Evolutionary conservation across 164 flowering plant species (phyloP).

Genomic region (Amborella trichopoda): DNA sequence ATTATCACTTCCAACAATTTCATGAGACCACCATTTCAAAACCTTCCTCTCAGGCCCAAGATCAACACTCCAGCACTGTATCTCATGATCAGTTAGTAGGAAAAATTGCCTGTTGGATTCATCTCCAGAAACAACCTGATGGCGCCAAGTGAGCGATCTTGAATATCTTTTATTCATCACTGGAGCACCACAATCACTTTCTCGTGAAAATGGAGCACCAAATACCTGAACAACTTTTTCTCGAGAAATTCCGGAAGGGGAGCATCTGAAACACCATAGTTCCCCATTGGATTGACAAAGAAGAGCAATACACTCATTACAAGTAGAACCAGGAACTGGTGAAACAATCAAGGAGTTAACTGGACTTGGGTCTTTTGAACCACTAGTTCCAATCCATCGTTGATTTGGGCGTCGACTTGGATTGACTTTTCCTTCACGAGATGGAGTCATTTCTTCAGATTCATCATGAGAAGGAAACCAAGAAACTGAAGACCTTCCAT

Average conservation of each 20-base stretch:
- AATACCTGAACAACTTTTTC: slow-evolving; percentile 19
- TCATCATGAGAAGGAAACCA: slow-evolving; percentile 33
- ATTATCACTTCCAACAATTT: slow-evolving; percentile 67
- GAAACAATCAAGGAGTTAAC: slow-evolving; percentile 72
- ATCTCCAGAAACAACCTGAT: slow-evolving; percentile 7
- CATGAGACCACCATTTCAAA: slow-evolving; percentile 73
- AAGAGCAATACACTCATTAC: slow-evolving; percentile 42
- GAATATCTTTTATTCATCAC: slow-evolving; percentile 46
- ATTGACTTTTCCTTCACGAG: slow-evolving; percentile 16
- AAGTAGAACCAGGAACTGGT: slow-evolving; percentile 21
- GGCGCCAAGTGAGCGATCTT: slow-evolving; percentile 68
- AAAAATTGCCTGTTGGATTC: slow-evolving; percentile 44
- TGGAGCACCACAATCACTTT: slow-evolving; percentile 22
- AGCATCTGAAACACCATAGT: slow-evolving; percentile 63
- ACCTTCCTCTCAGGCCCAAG: slow-evolving; percentile 29
- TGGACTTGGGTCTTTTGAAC: slow-evolving; percentile 9
- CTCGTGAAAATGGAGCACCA: slow-evolving; percentile 10
- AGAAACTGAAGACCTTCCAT: slow-evolving; percentile 16
- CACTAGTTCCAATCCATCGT: slow-evolving; percentile 18
- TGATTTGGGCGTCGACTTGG: slow-evolving; percentile 19
- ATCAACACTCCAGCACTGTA: slow-evolving; percentile 47
- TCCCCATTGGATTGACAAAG: slow-evolving; percentile 62
- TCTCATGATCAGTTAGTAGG: slow-evolving; percentile 64
- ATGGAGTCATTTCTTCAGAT: slow-evolving; percentile 16
- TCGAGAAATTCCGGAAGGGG: slow-evolving; percentile 33